phyloP scores from a whole-genome alignment of 2,329 filamentous ascomycete genomes.

The Penicillium sp. region DNA sequence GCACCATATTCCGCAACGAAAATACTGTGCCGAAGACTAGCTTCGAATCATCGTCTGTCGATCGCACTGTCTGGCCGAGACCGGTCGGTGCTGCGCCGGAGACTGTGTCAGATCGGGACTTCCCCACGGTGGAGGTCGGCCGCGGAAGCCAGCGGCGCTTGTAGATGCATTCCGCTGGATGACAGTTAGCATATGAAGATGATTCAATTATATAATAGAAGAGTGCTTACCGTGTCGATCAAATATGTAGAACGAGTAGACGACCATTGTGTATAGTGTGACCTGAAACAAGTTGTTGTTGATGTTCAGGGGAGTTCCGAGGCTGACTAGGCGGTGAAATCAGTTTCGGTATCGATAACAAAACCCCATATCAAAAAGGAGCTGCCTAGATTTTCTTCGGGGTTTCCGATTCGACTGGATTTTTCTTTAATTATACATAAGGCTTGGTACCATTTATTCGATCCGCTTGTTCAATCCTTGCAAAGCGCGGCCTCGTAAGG shows the following conservation, averaged over 20 bases:
- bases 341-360: slow-evolving; percentile 15
- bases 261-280: slow-evolving; percentile 65
- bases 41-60: slow-evolving; percentile 82
- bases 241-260: slow-evolving; percentile 99
- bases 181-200: slow-evolving; percentile 5
- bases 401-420: not conserved
- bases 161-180: slow-evolving; percentile 92
- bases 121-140: slow-evolving; percentile 47
- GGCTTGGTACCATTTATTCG: not conserved
- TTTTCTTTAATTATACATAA: not conserved
- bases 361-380: slow-evolving; percentile 10
- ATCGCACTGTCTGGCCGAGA: slow-evolving; percentile 45
- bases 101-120: slow-evolving; percentile 49
- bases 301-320: slow-evolving; percentile 24
- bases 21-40: slow-evolving; percentile 97
- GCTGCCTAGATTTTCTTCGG: slow-evolving; percentile 18
- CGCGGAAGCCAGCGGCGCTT: slow-evolving; percentile 75
- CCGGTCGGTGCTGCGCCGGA: slow-evolving; percentile 44
- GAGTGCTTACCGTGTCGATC: slow-evolving; percentile 79
- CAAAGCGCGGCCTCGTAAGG: slow-evolving; percentile 18
- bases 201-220: slow-evolving; percentile 2
- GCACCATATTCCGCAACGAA: slow-evolving; percentile 92
- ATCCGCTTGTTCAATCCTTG: not conserved
- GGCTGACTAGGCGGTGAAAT: slow-evolving; percentile 22
- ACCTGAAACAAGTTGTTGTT: slow-evolving; percentile 7